Conservation (phyloP, 2,329 filamentous ascomycete species). For the Rhinocladiella mackenziei region DNA sequence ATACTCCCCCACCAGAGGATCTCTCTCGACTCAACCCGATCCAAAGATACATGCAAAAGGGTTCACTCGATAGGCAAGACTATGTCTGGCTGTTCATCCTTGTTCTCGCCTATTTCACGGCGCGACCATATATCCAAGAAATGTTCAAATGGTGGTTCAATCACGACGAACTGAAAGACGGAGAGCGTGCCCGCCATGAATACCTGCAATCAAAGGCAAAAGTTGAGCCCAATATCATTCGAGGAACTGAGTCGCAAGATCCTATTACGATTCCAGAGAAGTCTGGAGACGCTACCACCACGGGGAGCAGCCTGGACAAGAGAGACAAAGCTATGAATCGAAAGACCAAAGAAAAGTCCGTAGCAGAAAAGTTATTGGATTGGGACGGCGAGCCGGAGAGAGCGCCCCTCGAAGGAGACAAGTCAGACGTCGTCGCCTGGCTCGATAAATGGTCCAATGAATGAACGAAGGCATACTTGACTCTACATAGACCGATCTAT, state of each 20-base stretch:
- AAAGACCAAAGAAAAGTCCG: constrained; percentile 28
- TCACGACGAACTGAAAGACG: constrained; percentile 16
- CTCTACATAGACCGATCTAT: no score
- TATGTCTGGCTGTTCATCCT: constrained; percentile 23
- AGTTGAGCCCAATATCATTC: constrained; percentile 26
- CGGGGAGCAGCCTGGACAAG: constrained; percentile 14
- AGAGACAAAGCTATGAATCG: constrained; percentile 22
- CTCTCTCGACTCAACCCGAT: constrained; percentile 28
- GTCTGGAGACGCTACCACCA: constrained; percentile 6
- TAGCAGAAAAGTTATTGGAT: constrained; percentile 26
- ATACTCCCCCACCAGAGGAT: constrained; percentile 23
- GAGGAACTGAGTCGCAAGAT: constrained; percentile 16
- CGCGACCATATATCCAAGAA: constrained; percentile 25
- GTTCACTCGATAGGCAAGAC: constrained; percentile 25
- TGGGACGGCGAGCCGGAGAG: constrained; percentile 29
- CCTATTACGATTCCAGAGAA: constrained; percentile 14
- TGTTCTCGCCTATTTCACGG: constrained; percentile 25
- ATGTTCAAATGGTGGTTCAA: constrained; percentile 22
- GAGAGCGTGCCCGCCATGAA: constrained; percentile 17
- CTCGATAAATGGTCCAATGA: constrained; percentile 28
- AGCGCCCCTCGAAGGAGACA: constrained; percentile 17
- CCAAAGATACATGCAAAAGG: constrained; percentile 30
- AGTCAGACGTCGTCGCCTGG: constrained; percentile 27
- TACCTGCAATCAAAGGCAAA: constrained; percentile 24
- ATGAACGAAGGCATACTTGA: background rate